Base-by-base conservation (phyloP, 208 protist species). In the Vickermania ingenoplastis region DNA sequence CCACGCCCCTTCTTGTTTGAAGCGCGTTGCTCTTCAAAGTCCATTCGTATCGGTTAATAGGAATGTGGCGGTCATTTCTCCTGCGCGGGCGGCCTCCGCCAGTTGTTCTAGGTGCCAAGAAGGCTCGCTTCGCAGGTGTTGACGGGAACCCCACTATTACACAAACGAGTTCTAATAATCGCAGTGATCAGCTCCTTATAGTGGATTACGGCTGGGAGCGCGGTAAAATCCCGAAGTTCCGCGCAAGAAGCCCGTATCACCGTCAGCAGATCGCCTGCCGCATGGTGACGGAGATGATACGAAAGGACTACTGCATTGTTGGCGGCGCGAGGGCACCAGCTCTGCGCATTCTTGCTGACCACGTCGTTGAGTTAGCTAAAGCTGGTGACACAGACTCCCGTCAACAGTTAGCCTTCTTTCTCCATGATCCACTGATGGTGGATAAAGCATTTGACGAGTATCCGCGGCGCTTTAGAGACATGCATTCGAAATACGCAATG, bases 401-500 rank as follows among this genome's bases (percentile, higher is more conserved):
- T 1, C 89, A 95, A 69, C 85, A 95, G 30, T 65, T 95, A 2
- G 89, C 89, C 4, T 82, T 92, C 73, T 95, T 92, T 53, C 75
- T 95, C 48, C 80, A 88, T 17, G 89, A 95, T 56, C 84, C 84
- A 17, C 72, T 92, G 24, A 89, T 95, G 83, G 89, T 95, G 2
- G 89, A 95, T 61, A 95, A 95, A 71, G 89, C 89, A 1, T 95
- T 95, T 60, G 89, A 95, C 63, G 89, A 95, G 76, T 92, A 92
- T 65, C 89, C 89, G 25, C 75, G 83, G 0, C 77, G 89, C 24
- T 95, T 95, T 54, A 61, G 62, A 14, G 85, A 95, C 31, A 88
- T 92, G 85, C 69, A 77, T 53, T 58, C 71, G 17, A 92, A 92
- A 61, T 95, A 91, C 56, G 82, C 81, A 26, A 92, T 92, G 83